phyloP scores from a whole-genome alignment of 257 asterid genomes.

The Solanum sejunctum region DNA sequence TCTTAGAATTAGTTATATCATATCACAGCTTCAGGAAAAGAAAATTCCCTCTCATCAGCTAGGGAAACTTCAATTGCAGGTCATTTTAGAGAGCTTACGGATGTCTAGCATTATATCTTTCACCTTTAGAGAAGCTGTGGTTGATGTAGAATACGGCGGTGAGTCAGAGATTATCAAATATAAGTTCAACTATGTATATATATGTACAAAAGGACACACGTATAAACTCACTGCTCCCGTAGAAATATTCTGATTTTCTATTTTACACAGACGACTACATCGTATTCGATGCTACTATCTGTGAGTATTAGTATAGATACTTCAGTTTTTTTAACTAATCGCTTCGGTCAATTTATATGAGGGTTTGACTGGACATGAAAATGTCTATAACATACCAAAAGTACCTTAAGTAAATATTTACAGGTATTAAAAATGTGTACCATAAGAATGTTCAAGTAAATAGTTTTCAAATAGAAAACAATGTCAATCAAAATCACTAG shows the following conservation, averaged over 20 bases:
- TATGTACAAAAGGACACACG: background rate
- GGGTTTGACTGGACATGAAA: background rate
- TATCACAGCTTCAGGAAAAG: background rate
- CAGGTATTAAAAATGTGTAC: background rate
- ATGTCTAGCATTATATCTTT: constrained; percentile 89
- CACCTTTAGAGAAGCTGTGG: constrained; percentile 90
- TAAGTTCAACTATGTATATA: background rate
- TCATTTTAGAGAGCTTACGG: constrained; percentile 73
- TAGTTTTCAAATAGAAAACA: background rate
- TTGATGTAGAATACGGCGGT: constrained; percentile 80
- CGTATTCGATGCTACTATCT: background rate
- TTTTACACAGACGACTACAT: background rate
- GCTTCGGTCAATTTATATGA: background rate
- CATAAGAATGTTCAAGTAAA: background rate
- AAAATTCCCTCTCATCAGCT: background rate
- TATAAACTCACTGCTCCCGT: background rate
- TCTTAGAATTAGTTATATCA: background rate
- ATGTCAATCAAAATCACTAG: background rate
- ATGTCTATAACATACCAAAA: background rate
- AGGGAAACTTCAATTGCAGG: constrained; percentile 19
- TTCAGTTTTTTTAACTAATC: background rate
- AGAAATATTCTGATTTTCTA: background rate
- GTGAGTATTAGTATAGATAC: background rate
- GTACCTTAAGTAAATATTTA: background rate
- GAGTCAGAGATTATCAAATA: background rate